Percentiles rank a stretch among this genome's conserved stretches.
Evolutionary conservation across 2,329 filamentous ascomycete species (phyloP).

Genomic region (Botrytis squamosa): DNA sequence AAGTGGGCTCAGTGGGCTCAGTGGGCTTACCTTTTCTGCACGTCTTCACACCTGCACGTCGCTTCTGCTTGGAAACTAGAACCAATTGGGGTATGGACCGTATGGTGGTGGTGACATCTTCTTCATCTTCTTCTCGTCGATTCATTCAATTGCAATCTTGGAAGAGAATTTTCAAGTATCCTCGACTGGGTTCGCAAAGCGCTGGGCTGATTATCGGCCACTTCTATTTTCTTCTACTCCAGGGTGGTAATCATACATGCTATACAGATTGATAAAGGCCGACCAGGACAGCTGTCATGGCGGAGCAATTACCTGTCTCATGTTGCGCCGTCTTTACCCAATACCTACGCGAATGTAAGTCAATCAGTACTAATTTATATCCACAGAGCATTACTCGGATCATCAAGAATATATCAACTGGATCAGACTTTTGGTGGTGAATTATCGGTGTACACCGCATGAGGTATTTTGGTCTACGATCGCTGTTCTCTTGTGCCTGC

Average conservation of each 20-base stretch:
- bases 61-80: background rate
- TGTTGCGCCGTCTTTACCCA: background rate
- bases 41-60: background rate
- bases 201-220: background rate
- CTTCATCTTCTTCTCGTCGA: background rate
- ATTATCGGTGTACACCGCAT: background rate
- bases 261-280: background rate
- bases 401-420: background rate
- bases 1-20: background rate
- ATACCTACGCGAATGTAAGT: background rate
- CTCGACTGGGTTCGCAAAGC: background rate
- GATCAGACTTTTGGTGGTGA: background rate
- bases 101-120: background rate
- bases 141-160: background rate
- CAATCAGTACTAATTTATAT: background rate
- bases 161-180: background rate
- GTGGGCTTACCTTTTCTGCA: background rate
- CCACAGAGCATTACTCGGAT: background rate
- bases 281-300: background rate
- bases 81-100: background rate
- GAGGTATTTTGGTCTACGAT: background rate
- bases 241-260: background rate
- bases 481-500: background rate
- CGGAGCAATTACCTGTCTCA: background rate
- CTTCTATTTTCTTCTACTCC: background rate